A percentile compares a stretch with the other conserved stretches of the same genome.
These are phyloP conservation scores for Scheffersomyces titani DNA, from an alignment of 1,139 yeast genomes.

Conservation along the genomic window DNA sequence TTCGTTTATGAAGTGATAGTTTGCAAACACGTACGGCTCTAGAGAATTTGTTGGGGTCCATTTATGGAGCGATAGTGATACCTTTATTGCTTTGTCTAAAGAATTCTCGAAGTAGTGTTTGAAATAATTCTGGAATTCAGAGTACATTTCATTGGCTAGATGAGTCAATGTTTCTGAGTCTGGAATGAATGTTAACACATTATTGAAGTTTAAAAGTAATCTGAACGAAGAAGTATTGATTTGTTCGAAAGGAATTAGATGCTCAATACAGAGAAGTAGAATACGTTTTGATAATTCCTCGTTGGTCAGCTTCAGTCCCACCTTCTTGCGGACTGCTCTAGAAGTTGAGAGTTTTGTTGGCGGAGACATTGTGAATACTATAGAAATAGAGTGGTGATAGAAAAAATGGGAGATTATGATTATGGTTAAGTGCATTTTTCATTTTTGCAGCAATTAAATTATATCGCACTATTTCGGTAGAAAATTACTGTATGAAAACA, in stretches of 20 bases:
- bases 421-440: neutral
- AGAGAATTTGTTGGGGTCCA: constrained; percentile 17
- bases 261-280: constrained; percentile 19
- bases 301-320: constrained; percentile 8
- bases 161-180: constrained; percentile 18
- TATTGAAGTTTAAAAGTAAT: constrained; percentile 10
- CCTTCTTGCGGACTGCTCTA: constrained; percentile 2
- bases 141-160: constrained; percentile 19
- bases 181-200: constrained; percentile 12
- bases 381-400: neutral
- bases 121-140: constrained; percentile 21
- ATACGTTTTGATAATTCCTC: constrained; percentile 13
- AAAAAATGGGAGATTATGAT: neutral
- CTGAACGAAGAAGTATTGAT: constrained; percentile 16
- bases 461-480: neutral
- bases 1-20: constrained; percentile 20
- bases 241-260: constrained; percentile 20
- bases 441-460: neutral
- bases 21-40: constrained; percentile 18
- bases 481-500: neutral
- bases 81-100: constrained; percentile 7
- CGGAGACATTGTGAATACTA: constrained; percentile 1
- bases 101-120: constrained; percentile 15
- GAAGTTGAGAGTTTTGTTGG: constrained; percentile 6
- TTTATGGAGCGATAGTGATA: constrained; percentile 23